Percentiles rank a stretch among this genome's conserved stretches.
These are phyloP conservation scores for Melastoma candidum DNA, from an alignment of 441 rosid genomes.

Conservation along the genomic window DNA sequence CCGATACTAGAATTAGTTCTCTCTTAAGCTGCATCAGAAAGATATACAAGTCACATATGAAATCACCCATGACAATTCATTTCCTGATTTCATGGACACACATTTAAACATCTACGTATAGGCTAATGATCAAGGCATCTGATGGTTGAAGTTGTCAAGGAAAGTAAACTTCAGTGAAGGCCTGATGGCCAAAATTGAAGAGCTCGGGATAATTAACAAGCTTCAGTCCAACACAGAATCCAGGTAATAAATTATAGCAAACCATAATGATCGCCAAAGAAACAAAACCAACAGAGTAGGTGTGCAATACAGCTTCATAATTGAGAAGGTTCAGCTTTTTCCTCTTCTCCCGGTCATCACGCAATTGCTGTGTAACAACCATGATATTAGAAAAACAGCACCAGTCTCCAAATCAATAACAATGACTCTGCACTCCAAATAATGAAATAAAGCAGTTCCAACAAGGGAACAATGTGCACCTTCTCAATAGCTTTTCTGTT, in stretches of 20 bases:
- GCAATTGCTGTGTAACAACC: conserved; percentile 41
- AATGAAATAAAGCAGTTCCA: background rate
- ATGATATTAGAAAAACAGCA: background rate
- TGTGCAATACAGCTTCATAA: conserved; percentile 79
- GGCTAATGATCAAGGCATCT: too few species aligned
- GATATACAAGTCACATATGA: conserved; percentile 2
- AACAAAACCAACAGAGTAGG: conserved; percentile 24
- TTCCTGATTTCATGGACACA: too few species aligned
- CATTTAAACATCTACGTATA: too few species aligned
- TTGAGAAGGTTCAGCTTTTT: conserved; percentile 72
- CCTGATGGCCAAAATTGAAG: too few species aligned
- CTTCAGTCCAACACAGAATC: background rate
- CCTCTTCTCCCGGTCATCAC: conserved; percentile 71
- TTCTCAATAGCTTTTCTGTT: conserved; percentile 62
- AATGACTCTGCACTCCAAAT: background rate
- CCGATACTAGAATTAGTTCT: conserved; percentile 64
- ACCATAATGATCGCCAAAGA: conserved; percentile 18
- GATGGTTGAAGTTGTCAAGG: too few species aligned
- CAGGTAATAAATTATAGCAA: background rate
- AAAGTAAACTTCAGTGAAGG: too few species aligned
- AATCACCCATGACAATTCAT: conserved; percentile 1
- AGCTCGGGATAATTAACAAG: too few species aligned
- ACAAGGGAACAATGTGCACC: conserved; percentile 21
- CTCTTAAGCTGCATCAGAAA: conserved; percentile 51
- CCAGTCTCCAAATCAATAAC: background rate